Evolutionary conservation across 129 eudicot species (phyloP).

Genomic region (Scalesia atractyloides): DNA sequence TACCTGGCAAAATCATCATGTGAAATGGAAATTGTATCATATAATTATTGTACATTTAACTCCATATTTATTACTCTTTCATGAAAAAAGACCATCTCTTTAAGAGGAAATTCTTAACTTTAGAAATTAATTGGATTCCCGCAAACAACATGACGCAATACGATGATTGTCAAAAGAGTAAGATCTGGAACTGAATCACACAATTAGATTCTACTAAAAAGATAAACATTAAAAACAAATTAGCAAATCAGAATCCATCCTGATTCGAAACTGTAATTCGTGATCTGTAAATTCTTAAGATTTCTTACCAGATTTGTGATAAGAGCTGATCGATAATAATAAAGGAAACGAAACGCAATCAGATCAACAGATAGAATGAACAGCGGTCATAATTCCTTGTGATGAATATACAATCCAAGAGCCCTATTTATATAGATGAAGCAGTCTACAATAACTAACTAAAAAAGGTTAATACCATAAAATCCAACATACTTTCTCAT

Average conservation of each 20-base stretch:
- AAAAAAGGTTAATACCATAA: neutral
- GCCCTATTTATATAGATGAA: neutral
- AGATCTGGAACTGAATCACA: neutral
- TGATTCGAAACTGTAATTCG: neutral
- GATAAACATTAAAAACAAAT: neutral
- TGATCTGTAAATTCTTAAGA: neutral
- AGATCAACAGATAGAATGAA: neutral
- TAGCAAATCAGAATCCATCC: neutral
- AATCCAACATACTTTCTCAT: neutral
- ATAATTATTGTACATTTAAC: conserved; percentile 6
- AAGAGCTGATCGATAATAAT: neutral
- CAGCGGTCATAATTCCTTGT: neutral
- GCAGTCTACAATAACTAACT: neutral
- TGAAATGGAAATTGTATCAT: neutral
- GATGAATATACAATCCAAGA: neutral
- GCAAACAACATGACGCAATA: neutral
- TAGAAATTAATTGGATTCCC: neutral
- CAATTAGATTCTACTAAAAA: neutral
- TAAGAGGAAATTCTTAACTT: neutral
- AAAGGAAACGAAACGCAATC: neutral
- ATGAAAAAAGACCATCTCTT: neutral
- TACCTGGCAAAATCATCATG: neutral
- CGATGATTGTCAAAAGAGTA: neutral
- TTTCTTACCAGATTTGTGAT: conserved; percentile 6
- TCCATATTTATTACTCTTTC: neutral